A percentile compares a stretch with the other conserved stretches of the same genome.
phyloP scores from a whole-genome alignment of 306 rosid species.

The Dalbergia oliveri region DNA sequence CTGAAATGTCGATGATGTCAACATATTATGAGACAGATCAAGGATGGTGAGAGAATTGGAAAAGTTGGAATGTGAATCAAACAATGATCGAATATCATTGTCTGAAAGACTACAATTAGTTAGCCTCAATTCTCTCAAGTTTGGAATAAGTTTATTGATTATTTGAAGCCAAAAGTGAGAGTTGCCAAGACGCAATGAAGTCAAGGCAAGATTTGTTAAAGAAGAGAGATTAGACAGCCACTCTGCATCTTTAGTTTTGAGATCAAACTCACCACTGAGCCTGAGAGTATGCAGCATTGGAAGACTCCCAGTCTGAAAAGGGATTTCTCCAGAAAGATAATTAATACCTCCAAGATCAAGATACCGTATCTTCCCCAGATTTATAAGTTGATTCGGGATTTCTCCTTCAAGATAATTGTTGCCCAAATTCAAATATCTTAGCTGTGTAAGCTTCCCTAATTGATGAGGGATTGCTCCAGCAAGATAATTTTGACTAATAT shows the following conservation, averaged over 20 bases:
- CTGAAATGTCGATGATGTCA: slow-evolving; percentile 24
- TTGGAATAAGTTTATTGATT: background rate
- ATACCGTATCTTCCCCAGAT: background rate
- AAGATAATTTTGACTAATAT: background rate
- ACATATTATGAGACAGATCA: background rate
- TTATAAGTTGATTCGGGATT: slow-evolving; percentile 15
- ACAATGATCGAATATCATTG: background rate
- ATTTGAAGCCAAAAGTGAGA: background rate
- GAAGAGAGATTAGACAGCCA: slow-evolving; percentile 27
- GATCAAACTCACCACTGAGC: background rate
- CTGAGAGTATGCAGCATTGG: background rate
- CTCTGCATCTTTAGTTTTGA: background rate
- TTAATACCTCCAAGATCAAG: background rate
- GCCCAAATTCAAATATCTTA: background rate
- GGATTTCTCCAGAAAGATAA: background rate
- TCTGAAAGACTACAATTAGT: background rate
- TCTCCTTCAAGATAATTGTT: background rate
- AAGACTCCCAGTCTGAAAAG: slow-evolving; percentile 7
- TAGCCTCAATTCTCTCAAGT: background rate
- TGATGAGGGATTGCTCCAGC: background rate
- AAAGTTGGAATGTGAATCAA: background rate
- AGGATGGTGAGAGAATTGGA: slow-evolving; percentile 20
- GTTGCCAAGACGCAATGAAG: background rate
- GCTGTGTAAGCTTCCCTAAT: background rate
- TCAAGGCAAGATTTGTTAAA: background rate